Base-by-base conservation (phyloP, 345 rosid species). In the Lepidium sativum region DNA sequence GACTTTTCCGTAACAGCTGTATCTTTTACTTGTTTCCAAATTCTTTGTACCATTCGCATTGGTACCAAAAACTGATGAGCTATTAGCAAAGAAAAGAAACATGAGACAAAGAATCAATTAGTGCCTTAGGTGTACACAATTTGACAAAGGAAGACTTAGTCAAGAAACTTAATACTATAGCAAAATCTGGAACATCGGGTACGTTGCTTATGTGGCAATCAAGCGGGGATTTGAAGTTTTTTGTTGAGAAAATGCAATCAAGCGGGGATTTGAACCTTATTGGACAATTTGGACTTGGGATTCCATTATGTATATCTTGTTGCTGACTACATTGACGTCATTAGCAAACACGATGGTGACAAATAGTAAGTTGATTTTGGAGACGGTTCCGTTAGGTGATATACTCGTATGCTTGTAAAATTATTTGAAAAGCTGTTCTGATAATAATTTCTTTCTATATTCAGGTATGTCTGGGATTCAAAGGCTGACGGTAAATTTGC, bases 151-250 rank as follows among this genome's bases (percentile, higher is more conserved):
- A 94, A 75, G 99, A 94, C 75, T 69, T 94, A 55, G 79, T 94
- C 71, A 94, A 94, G 92, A 79, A 94, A 80, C 82, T 94, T 84
- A 97, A 97, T 69, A 94, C 99, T 18, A 94, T 90, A 33, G 99
- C 99, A 4, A 94, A 94, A 65, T 90, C 99, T 45, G 99, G 99
- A 76, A 90, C 99, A n/a, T 94, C 99, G 74, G 99, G 99, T 90
- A 70, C 15, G 63, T 61, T 4, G 23, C 57, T 27, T 31, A 4
- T 25, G 39, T 9, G 37, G n/a, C 52, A n/a, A 8, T n/a, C n/a
- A n/a, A n/a, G n/a, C n/a, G n/a, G n/a, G n/a, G n/a, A n/a, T n/a
- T n/a, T n/a, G n/a, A 43, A 35, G 2, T 6, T 45, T 70, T 90
- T 94, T 67, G 99, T 88, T 75, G 99, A 94, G 84, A 94, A 90